Conservation (phyloP, 257 asterid genomes). For the Galeopsis tetrahit region DNA sequence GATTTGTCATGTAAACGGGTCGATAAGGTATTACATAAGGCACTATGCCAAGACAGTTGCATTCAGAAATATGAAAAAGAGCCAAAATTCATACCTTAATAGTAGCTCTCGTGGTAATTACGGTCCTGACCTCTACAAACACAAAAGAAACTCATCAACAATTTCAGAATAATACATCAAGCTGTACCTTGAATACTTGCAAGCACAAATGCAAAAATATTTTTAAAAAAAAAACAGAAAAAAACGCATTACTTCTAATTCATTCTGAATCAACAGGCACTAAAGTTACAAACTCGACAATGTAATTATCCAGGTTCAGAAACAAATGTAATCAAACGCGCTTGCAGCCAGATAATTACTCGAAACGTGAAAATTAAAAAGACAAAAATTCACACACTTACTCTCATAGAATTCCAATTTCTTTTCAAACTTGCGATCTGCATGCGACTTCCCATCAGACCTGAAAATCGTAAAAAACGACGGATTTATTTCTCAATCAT, state of each 20-base stretch:
- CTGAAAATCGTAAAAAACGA: slow-evolving; percentile 38
- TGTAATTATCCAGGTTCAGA: neutral
- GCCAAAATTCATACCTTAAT: slow-evolving; percentile 53
- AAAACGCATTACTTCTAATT: neutral
- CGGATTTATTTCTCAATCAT: neutral
- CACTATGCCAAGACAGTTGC: no score
- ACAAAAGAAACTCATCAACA: slow-evolving; percentile 15
- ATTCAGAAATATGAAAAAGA: neutral
- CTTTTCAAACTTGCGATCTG: slow-evolving; percentile 73
- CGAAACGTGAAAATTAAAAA: neutral
- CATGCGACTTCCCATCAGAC: slow-evolving; percentile 46
- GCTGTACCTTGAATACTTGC: neutral
- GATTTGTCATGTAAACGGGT: no score
- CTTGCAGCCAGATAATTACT: neutral
- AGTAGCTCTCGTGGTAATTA: slow-evolving; percentile 57
- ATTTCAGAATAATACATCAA: slow-evolving; percentile 2
- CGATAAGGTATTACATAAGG: no score
- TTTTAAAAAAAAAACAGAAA: no score
- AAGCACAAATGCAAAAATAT: neutral
- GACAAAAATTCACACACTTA: slow-evolving; percentile 31
- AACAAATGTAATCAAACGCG: neutral
- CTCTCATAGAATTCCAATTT: slow-evolving; percentile 69
- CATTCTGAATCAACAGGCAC: neutral
- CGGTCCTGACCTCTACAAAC: slow-evolving; percentile 64
- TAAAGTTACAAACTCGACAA: neutral